A percentile compares a stretch with the other conserved stretches of the same genome.
Conservation (phyloP, 371 early-diverging fungal genomes). For the Mortierella sp. region DNA sequence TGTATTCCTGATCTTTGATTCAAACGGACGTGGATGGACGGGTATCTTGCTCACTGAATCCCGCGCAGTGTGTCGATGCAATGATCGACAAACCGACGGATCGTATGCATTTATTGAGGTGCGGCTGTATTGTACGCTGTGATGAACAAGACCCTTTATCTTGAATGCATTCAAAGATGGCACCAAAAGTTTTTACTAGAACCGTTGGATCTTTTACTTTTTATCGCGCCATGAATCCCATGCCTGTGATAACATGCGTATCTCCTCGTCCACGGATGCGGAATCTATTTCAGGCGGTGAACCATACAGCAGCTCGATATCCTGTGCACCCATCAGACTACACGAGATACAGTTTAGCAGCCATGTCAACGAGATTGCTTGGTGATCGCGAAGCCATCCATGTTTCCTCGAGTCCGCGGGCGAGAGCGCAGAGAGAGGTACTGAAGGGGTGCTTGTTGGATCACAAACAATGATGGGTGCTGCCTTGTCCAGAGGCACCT, state of each 20-base stretch:
- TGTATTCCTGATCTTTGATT: no score
- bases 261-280: neutral
- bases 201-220: no score
- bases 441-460: slow-evolving; percentile 26
- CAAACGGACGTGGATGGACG: no score
- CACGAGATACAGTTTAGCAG: slow-evolving; percentile 43
- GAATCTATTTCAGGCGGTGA: neutral
- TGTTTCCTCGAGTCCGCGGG: slow-evolving; percentile 11
- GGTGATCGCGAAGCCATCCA: slow-evolving; percentile 34
- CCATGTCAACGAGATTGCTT: slow-evolving; percentile 41
- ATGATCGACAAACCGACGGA: no score
- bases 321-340: slow-evolving; percentile 25
- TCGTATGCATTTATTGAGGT: no score
- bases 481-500: slow-evolving; percentile 18
- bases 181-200: no score
- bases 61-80: no score
- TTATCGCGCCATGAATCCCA: slow-evolving; percentile 17
- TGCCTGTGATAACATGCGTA: slow-evolving; percentile 12
- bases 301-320: slow-evolving; percentile 23
- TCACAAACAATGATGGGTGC: slow-evolving; percentile 43
- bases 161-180: no score
- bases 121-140: no score
- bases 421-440: neutral
- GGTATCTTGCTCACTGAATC: no score
- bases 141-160: no score